Conservation (phyloP, 2,329 filamentous ascomycete species). For the Fusarium dimerum region DNA sequence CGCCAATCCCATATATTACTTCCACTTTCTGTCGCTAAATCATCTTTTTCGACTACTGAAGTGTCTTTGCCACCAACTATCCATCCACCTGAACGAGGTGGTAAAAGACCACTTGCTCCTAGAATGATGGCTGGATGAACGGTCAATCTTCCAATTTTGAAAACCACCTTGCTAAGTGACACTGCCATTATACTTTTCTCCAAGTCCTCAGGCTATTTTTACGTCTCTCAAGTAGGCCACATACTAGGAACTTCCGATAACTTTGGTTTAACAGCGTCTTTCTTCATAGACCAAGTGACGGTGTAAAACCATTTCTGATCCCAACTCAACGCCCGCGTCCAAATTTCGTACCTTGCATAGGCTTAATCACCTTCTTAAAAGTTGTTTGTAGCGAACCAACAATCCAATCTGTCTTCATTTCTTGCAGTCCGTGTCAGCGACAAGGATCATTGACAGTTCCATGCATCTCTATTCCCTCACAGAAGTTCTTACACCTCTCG, state of each 20-base stretch:
- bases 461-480: too few species aligned
- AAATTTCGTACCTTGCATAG: slow-evolving; percentile 1
- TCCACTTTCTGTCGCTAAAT: too few species aligned
- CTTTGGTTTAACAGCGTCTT: slow-evolving; percentile 1
- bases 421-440: too few species aligned
- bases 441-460: too few species aligned
- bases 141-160: slow-evolving; percentile 1
- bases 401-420: not conserved
- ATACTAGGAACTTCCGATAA: not conserved
- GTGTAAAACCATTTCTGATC: slow-evolving; percentile 8
- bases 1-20: too few species aligned
- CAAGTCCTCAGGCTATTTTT: not conserved
- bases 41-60: too few species aligned
- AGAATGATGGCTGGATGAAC: slow-evolving; percentile 1
- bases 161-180: slow-evolving; percentile 3
- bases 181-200: slow-evolving; percentile 1
- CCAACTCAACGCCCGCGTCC: slow-evolving; percentile 6
- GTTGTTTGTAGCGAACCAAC: not conserved
- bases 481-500: too few species aligned
- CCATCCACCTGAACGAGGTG: slow-evolving; percentile 1
- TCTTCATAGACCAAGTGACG: slow-evolving; percentile 1
- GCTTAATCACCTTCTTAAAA: not conserved
- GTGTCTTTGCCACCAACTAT: not conserved
- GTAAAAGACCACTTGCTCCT: not conserved
- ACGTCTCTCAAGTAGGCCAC: not conserved